Evolutionary conservation across 2,329 filamentous ascomycete species (phyloP), one percentile per base, ranked within the genome.

Genomic region (Zymoseptoria crescenta): DNA sequence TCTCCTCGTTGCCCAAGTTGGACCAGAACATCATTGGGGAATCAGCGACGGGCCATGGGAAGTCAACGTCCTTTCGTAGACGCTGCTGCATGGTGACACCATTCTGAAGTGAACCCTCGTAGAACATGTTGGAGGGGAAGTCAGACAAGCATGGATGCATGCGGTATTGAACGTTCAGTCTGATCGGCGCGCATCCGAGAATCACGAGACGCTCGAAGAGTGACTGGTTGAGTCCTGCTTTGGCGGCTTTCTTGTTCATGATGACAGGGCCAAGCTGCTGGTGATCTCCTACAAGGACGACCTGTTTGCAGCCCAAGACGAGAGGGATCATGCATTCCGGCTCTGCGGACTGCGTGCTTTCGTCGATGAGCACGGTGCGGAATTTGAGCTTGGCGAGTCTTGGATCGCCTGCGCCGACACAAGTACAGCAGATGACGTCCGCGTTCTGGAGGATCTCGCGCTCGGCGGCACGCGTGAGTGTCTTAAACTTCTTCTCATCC

Each of bases 21-120:
- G 91, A 96, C 94, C 94, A 99, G 78, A 99, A 99, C 94, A 97
- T 97, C 94, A 99, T 99, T 2, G 94, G 94, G 67, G 87, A 91
- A 72, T 97, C 93, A 20, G 81, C 84, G 29, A 96, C 90, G 2
- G 94, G 94, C 94, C 94, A 99, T 10, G 94, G 94, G 74, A 99
- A 99, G 74, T 99, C 94, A 28, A 99, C 91, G 68, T 99, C 93
- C 65, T 88, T 88, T 63, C 93, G 87, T 64, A 97, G 82, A 61
- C 94, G 87, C 70, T 96, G 88, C 66, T 90, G 87, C 72, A 89
- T 89, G 0, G 92, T 96, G 52, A 99, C 90, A 71, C 94, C 94
- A 68, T 99, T 99, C 75, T 99, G 94, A 57, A 99, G 81, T 58
- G 91, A 94, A 20, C 94, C 94, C 69, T 97, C 94, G 75, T 99